Base-by-base conservation (phyloP, 495 filamentous ascomycete genomes). In the Penicillium nucicola region DNA sequence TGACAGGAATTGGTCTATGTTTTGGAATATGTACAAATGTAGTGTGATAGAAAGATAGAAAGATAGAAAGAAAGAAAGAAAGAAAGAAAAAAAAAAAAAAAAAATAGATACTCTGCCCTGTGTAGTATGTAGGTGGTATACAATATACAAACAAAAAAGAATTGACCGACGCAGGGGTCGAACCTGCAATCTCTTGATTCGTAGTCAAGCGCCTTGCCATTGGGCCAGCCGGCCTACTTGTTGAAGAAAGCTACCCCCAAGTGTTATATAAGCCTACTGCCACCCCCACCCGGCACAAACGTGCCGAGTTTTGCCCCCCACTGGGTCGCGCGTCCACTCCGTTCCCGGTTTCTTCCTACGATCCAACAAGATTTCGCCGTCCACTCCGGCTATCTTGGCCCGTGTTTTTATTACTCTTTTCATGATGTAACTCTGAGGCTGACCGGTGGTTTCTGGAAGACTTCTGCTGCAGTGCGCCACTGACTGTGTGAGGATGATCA, bases 181-280 rank as follows among this genome's bases (percentile, higher is more conserved):
- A 67, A 64, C 70, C 69, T 74, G 71, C 70, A 79, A 80, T 80
- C 77, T 80, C 74, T 80, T 80, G 77, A 80, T 80, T 81, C 81
- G 81, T 84, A 84, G 81, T 84, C 81, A 84, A 84, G 78, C 80
- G 80, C 80, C 81, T 84, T 84, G 76, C 81, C 81, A 84, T 84
- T 84, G 77, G 77, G 78, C 79, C 77, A 83, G 72, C 70, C 62
- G 70, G 69, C 61, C 69, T 43, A 19, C 3, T 45, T 41, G 32
- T 36, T 56, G 41, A 41, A 36, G 23, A 28, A n/a, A n/a, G n/a
- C n/a, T n/a, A n/a, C n/a, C n/a, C n/a, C n/a, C n/a, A n/a, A n/a
- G n/a, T n/a, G n/a, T n/a, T n/a, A n/a, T n/a, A n/a, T n/a, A n/a
- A n/a, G n/a, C n/a, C n/a, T n/a, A n/a, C n/a, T n/a, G n/a, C 32